Evolutionary conservation across 192 early-diverging fungal species (phyloP).

Genomic region (Coemansia sp.): DNA sequence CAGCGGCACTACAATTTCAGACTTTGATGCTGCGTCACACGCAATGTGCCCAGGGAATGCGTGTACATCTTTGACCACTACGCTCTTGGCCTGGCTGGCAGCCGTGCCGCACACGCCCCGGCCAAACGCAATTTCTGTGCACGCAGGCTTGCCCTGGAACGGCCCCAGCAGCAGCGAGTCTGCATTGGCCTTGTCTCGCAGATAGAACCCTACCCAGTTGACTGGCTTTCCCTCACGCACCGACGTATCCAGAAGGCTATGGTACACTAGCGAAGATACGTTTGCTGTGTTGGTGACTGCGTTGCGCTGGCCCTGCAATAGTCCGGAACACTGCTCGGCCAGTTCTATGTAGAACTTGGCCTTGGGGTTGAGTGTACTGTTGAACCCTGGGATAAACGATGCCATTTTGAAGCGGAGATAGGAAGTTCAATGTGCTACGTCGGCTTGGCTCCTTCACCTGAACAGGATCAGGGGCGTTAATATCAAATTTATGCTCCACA

Average conservation of each 20-base stretch:
- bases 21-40: slow-evolving; percentile 80
- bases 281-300: slow-evolving; percentile 82
- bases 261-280: slow-evolving; percentile 75
- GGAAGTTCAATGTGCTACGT: not conserved
- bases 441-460: not conserved
- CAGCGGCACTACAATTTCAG: slow-evolving; percentile 86
- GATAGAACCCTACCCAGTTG: slow-evolving; percentile 83
- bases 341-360: slow-evolving; percentile 74
- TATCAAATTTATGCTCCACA: too few relatives aligned
- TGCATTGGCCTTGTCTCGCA: slow-evolving; percentile 55
- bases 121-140: slow-evolving; percentile 79
- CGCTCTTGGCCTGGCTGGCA: slow-evolving; percentile 56
- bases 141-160: slow-evolving; percentile 90
- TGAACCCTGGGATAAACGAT: slow-evolving; percentile 47
- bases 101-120: slow-evolving; percentile 90
- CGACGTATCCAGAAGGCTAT: slow-evolving; percentile 68
- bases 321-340: slow-evolving; percentile 55
- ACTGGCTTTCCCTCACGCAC: slow-evolving; percentile 61
- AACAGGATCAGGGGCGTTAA: not conserved
- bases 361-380: slow-evolving; percentile 54
- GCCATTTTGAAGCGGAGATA: slow-evolving; percentile 15
- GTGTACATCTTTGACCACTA: slow-evolving; percentile 78
- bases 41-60: slow-evolving; percentile 87
- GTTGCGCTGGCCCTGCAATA: slow-evolving; percentile 71
- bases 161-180: slow-evolving; percentile 72